These are phyloP conservation scores for Penicillium palitans DNA, from an alignment of 2,329 filamentous ascomycete species.

Conservation along the genomic window DNA sequence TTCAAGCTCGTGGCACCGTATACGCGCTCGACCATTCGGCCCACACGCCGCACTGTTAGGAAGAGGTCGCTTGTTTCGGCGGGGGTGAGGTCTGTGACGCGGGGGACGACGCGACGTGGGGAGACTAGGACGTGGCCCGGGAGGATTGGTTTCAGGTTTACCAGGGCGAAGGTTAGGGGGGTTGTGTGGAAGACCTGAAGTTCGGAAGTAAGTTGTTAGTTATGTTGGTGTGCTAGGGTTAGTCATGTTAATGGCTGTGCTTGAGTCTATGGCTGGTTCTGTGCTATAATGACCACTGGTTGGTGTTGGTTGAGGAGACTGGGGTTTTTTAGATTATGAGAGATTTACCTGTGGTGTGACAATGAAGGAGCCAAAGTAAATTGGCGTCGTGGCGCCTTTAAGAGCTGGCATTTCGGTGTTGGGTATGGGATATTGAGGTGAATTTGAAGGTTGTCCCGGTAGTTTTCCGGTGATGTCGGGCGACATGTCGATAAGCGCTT, in stretches of 20 bases:
- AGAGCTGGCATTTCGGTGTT: constrained; percentile 27
- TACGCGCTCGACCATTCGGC: constrained; percentile 68
- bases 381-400: constrained; percentile 35
- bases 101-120: constrained; percentile 66
- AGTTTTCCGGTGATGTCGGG: constrained; percentile 2
- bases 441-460: background rate
- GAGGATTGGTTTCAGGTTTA: constrained; percentile 92
- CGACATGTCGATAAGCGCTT: constrained; percentile 12
- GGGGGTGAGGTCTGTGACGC: constrained; percentile 71
- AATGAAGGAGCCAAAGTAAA: constrained; percentile 74
- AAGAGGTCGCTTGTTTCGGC: constrained; percentile 84
- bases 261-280: background rate
- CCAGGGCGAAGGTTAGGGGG: constrained; percentile 76
- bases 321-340: background rate
- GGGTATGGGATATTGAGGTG: background rate
- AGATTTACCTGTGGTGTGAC: constrained; percentile 68
- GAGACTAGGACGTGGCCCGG: constrained; percentile 92
- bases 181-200: constrained; percentile 84
- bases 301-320: constrained; percentile 4
- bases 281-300: background rate
- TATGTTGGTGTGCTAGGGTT: background rate
- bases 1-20: constrained; percentile 76
- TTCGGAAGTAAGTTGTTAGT: constrained; percentile 4
- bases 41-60: constrained; percentile 77
- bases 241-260: constrained; percentile 7